phyloP scores from a whole-genome alignment of 306 rosid species.

The Chamaecrista fasciculata region DNA sequence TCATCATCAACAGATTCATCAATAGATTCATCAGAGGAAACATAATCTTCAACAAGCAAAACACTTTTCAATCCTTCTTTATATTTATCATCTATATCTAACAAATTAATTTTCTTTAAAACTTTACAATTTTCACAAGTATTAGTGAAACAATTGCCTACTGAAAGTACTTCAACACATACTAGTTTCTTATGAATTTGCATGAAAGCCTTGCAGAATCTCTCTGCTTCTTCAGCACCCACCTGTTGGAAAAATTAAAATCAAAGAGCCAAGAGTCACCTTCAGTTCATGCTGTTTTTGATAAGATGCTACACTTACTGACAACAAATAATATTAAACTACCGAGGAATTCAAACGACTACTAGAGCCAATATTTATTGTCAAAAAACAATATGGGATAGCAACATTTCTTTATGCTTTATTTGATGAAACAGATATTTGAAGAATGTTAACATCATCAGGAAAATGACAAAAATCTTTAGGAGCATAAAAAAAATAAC shows the following conservation, averaged over 20 bases:
- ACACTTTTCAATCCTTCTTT: too few species aligned
- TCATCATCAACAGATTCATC: too few species aligned
- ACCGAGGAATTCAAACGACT: not conserved
- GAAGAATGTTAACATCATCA: not conserved
- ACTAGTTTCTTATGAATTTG: slow-evolving; percentile 66
- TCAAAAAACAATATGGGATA: not conserved
- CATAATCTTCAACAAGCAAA: too few species aligned
- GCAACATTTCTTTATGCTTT: not conserved
- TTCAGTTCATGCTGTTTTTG: not conserved
- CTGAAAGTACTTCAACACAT: slow-evolving; percentile 27
- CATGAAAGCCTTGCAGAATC: slow-evolving; percentile 73
- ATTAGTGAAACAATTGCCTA: not conserved
- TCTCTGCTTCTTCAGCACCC: slow-evolving; percentile 64
- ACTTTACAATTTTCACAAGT: not conserved
- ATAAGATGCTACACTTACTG: not conserved
- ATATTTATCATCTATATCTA: too few species aligned
- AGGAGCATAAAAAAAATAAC: not conserved
- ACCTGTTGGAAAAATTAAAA: slow-evolving; percentile 51
- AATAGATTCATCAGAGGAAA: too few species aligned
- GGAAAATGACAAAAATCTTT: slow-evolving; percentile 22
- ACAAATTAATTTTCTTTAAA: not conserved
- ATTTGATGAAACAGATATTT: not conserved
- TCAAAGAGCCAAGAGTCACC: slow-evolving; percentile 15
- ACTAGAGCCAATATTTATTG: not conserved
- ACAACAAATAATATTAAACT: not conserved